Conservation (phyloP, 2,329 filamentous ascomycete species). For the Sarocladium oryzae region DNA sequence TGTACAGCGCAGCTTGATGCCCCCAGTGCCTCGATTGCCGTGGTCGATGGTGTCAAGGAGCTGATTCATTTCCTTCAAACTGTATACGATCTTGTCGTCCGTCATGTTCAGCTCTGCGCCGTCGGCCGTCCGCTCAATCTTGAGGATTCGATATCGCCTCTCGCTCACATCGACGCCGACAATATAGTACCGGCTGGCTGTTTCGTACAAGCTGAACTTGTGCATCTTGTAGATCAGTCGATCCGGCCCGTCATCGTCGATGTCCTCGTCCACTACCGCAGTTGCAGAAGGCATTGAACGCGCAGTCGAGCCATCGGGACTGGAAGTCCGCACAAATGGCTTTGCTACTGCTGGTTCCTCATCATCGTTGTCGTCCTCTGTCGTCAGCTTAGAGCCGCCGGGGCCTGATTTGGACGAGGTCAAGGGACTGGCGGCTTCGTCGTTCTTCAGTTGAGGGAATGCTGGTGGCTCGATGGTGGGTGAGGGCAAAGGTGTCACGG, state of each 20-base stretch:
- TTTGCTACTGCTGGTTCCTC: slow-evolving; percentile 52
- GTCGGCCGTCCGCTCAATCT: slow-evolving; percentile 86
- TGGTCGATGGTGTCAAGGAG: slow-evolving; percentile 93
- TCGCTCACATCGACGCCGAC: slow-evolving; percentile 90
- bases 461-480: slow-evolving; percentile 16
- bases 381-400: neutral
- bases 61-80: slow-evolving; percentile 84
- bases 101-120: slow-evolving; percentile 71
- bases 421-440: slow-evolving; percentile 23
- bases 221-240: slow-evolving; percentile 66
- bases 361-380: slow-evolving; percentile 45
- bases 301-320: slow-evolving; percentile 35
- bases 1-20: slow-evolving; percentile 80
- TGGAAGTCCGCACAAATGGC: slow-evolving; percentile 50
- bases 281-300: slow-evolving; percentile 15
- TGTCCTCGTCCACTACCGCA: slow-evolving; percentile 15
- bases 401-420: slow-evolving; percentile 10
- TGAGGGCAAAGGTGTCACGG: slow-evolving; percentile 9
- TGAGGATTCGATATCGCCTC: slow-evolving; percentile 81
- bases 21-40: slow-evolving; percentile 85
- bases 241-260: slow-evolving; percentile 26
- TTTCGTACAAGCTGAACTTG: slow-evolving; percentile 97
- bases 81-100: slow-evolving; percentile 94
- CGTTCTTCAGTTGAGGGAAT: slow-evolving; percentile 30
- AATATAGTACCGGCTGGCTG: slow-evolving; percentile 85